phyloP scores from a whole-genome alignment of 441 rosid genomes.

The Raphanus hybrid region DNA sequence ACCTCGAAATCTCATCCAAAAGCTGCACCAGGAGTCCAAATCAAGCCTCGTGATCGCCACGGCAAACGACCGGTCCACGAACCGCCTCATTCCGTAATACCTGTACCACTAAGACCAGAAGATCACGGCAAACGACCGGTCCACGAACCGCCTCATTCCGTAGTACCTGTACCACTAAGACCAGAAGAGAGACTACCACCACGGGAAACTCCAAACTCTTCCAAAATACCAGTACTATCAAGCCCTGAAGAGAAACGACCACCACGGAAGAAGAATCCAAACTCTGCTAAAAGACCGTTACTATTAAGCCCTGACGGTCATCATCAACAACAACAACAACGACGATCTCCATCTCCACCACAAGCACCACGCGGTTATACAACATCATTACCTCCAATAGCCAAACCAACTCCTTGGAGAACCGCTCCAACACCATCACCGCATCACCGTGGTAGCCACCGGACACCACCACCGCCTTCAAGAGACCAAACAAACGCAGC shows the following conservation, averaged over 20 bases:
- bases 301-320: conserved; percentile 35
- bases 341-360: conserved; percentile 22
- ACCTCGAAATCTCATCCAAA: neutral
- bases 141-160: conserved; percentile 23
- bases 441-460: conserved; percentile 20
- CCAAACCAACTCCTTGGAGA: conserved; percentile 41
- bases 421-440: conserved; percentile 43
- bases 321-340: conserved; percentile 31
- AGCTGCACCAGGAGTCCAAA: conserved; percentile 15
- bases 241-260: conserved; percentile 27
- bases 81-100: conserved; percentile 14
- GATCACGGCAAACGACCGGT: conserved; percentile 11
- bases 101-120: conserved; percentile 38
- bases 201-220: conserved; percentile 16
- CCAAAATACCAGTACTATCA: conserved; percentile 24
- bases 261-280: neutral
- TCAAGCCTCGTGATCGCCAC: conserved; percentile 34
- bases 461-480: conserved; percentile 33
- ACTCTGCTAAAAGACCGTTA: conserved; percentile 27
- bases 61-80: conserved; percentile 30
- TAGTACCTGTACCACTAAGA: conserved; percentile 31
- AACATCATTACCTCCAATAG: conserved; percentile 41
- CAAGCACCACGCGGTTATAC: conserved; percentile 32
- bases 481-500: conserved; percentile 44
- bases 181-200: conserved; percentile 38